phyloP scores from a whole-genome alignment of 1,284 basidiomycete genomes.

The Trichosporon ovoides region DNA sequence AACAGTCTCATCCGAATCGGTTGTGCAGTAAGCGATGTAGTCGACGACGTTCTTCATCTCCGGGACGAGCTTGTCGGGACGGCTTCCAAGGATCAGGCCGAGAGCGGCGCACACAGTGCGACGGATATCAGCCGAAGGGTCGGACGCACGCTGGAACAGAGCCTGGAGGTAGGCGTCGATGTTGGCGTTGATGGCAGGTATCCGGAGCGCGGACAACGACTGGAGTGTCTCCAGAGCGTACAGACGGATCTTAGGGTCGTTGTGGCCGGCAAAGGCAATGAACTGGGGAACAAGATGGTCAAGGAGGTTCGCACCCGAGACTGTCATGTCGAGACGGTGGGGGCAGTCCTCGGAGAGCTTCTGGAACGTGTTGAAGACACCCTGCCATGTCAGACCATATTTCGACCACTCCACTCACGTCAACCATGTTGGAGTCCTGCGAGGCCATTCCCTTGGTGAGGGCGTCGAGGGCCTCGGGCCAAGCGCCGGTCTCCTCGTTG shows the following conservation, averaged over 20 bases:
- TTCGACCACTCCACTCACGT: constrained; percentile 58
- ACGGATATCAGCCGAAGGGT: constrained; percentile 86
- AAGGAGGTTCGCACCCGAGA: constrained; percentile 72
- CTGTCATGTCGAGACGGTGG: constrained; percentile 86
- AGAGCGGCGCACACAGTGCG: constrained; percentile 95
- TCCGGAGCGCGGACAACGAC: constrained; percentile 80
- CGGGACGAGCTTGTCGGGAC: constrained; percentile 94
- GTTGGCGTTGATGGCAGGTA: constrained; percentile 77
- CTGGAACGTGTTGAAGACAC: constrained; percentile 88
- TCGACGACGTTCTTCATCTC: constrained; percentile 94
- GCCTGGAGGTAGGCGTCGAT: constrained; percentile 89
- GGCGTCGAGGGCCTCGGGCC: constrained; percentile 84
- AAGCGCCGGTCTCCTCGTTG: constrained; percentile 76
- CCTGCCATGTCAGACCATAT: constrained; percentile 53
- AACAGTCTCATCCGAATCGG: constrained; percentile 91
- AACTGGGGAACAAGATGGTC: constrained; percentile 96
- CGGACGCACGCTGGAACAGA: constrained; percentile 89
- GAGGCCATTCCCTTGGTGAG: constrained; percentile 73
- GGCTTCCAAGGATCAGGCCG: constrained; percentile 82
- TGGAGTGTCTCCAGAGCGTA: constrained; percentile 92
- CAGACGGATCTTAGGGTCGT: constrained; percentile 68
- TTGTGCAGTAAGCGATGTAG: constrained; percentile 98
- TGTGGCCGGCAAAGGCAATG: constrained; percentile 73
- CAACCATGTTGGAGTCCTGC: constrained; percentile 66
- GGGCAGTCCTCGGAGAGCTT: constrained; percentile 98